Evolutionary conservation across 495 filamentous ascomycete genomes (phyloP), one percentile per base, ranked within the genome.

Genomic region (Penicillium nucicola): DNA sequence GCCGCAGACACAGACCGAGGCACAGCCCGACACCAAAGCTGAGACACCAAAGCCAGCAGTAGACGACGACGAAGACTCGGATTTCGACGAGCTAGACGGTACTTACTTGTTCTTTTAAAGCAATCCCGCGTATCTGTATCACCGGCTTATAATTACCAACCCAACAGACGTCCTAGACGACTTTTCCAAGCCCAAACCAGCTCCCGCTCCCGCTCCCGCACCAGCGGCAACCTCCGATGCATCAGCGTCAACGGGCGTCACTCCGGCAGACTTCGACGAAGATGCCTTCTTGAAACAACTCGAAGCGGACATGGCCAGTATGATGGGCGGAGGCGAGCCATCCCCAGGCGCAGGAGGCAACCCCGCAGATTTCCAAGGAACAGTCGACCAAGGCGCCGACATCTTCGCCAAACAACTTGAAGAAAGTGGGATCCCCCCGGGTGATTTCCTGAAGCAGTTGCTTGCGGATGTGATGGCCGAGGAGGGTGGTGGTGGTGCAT

Each of bases 21-120:
- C 42, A 22, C 20, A 22, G 20, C 20, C 20, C 25, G 34, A 40
- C 34, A 22, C 42, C 54, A 22, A 28, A 37, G 23, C 42, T 50
- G 30, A 50, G 52, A 31, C 52, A 36, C 20, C 40, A n/a, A 48
- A 22, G 41, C 12, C 36, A 50, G 12, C 37, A 48, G 58, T 66
- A 10, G 65, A 70, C 10, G 65, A 69, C 9, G 75, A 81, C 33
- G 72, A 72, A 19, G 69, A 77, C 31, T 76, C 74, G 4, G 90
- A 96, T 62, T 78, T 95, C 15, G 91, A 96, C 62, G 92, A 97
- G 64, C 72, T 97, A 36, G 92, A 97, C 68, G 92, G 90, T 87
- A 33, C 33, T 36, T n/a, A 33, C 25, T 34, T 44, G n/a, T 37
- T 17, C 18, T n/a, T n/a, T n/a, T n/a, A n/a, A n/a, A n/a, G n/a